Evolutionary conservation across 257 asterid genomes (phyloP).

Genomic region (Thymus mandschuricus): DNA sequence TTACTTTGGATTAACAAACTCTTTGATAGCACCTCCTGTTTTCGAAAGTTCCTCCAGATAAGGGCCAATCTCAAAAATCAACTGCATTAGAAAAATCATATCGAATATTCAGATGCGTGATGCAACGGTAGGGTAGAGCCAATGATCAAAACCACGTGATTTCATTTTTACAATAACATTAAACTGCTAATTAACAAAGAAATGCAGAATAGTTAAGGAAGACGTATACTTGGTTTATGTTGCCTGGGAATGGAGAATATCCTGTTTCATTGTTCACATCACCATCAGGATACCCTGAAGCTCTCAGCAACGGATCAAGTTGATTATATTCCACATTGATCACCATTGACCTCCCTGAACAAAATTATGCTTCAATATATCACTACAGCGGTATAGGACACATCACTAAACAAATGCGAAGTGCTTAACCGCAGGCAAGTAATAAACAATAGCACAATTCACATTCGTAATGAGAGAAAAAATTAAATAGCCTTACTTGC

Average conservation of each 20-base stretch:
- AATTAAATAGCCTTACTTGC: neutral
- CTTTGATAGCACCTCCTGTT: conserved; percentile 92
- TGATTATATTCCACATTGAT: conserved; percentile 99
- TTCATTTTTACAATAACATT: conserved; percentile 4
- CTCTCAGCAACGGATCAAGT: conserved; percentile 97
- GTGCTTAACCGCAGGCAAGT: neutral
- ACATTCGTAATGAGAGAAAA: neutral
- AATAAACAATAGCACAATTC: neutral
- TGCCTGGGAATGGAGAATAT: conserved; percentile 98
- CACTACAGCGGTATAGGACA: conserved; percentile 11
- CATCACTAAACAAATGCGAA: conserved; percentile 10
- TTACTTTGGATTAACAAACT: conserved; percentile 99
- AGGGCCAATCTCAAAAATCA: conserved; percentile 86
- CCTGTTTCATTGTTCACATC: conserved; percentile 94
- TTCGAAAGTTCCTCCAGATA: conserved; percentile 90
- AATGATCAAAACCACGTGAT: conserved; percentile 24
- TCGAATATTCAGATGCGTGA: conserved; percentile 14
- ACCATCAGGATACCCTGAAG: conserved; percentile 89
- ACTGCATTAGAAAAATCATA: conserved; percentile 50
- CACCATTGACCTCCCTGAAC: conserved; percentile 95
- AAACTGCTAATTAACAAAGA: conserved; percentile 18
- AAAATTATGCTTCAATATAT: conserved; percentile 23
- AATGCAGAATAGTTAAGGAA: conserved; percentile 22
- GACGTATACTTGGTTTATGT: conserved; percentile 85
- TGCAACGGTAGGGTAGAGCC: conserved; percentile 14